phyloP scores from a whole-genome alignment of 305 asterid species.

The Galium porrigens region DNA sequence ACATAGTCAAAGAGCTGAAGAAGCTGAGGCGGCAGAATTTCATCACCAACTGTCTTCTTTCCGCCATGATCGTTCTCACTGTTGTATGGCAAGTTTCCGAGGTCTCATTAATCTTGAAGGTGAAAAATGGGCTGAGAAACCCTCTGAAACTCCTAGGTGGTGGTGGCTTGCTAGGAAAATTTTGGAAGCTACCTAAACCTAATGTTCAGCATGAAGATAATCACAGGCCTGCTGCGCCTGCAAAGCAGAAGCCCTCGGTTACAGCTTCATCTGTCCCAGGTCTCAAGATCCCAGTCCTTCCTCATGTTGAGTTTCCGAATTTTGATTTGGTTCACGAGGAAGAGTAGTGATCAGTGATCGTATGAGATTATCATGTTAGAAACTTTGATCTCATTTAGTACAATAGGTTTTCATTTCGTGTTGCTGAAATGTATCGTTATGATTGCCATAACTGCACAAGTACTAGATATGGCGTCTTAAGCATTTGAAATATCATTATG shows the following conservation, averaged over 20 bases:
- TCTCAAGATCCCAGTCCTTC: conserved; percentile 30
- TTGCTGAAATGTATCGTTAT: too few species aligned
- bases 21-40: conserved; percentile 45
- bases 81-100: conserved; percentile 70
- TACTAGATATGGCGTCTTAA: background rate
- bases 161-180: conserved; percentile 18
- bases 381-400: background rate
- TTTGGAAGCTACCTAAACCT: background rate
- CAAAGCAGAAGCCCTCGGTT: conserved; percentile 10
- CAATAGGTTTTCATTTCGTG: background rate
- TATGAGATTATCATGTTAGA: too few species aligned
- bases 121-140: conserved; percentile 43
- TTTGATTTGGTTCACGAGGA: conserved; percentile 23
- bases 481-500: background rate
- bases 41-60: conserved; percentile 54
- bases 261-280: conserved; percentile 30
- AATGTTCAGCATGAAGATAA: conserved; percentile 16
- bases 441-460: too few species aligned
- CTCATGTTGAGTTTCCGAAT: conserved; percentile 29
- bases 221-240: conserved; percentile 3
- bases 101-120: conserved; percentile 41
- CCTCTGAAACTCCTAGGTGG: conserved; percentile 39
- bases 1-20: conserved; percentile 49
- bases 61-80: conserved; percentile 50
- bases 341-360: conserved; percentile 14